Evolutionary conservation across 2,329 filamentous ascomycete genomes (phyloP), one percentile per base, ranked within the genome.

Genomic region (Fusarium sp.): DNA sequence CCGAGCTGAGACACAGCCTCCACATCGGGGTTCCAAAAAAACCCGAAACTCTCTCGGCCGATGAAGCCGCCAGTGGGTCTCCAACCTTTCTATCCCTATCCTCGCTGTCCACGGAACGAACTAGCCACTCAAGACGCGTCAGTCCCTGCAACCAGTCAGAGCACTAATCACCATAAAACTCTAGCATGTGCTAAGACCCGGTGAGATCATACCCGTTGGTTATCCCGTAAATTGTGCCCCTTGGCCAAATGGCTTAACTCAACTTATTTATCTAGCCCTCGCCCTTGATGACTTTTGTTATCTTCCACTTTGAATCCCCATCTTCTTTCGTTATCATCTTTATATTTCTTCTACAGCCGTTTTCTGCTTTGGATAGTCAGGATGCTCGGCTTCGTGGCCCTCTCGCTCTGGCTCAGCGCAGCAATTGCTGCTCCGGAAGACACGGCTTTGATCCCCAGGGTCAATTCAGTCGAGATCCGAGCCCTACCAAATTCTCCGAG

Each of bases 401-500:
- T 69, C 6, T 5, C 51, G 11, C 44, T 64, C 19, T 69, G 42
- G 33, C 37, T 69, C 38, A 38, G 49, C 25, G 16, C 42, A 15
- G 66, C 44, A 1, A 58, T 51, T 4, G 66, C 66, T 16, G n/a
- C 45, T 11, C 29, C 65, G 48, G 66, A 69, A 39, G 39, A 19
- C 19, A 18, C 49, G 35, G 66, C 33, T 23, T 51, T 63, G 16
- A 38, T 23, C 37, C 38, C 44, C 21, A 15, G 48, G 29, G 10
- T 9, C 37, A 63, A 63, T 37, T 44, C 63, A 6, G 16, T 63
- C 12, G 38, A 31, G 3, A 23, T 69, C 27, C 44, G 66, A 10
- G 66, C 66, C 15, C 59, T 69, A 5, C 66, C 66, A 19, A 21
- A 69, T 27, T 69, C 66, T 16, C 66, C 66, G 11, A 69, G 66